Base-by-base conservation (phyloP, 305 asterid species). In the Caryopteris hybrid region DNA sequence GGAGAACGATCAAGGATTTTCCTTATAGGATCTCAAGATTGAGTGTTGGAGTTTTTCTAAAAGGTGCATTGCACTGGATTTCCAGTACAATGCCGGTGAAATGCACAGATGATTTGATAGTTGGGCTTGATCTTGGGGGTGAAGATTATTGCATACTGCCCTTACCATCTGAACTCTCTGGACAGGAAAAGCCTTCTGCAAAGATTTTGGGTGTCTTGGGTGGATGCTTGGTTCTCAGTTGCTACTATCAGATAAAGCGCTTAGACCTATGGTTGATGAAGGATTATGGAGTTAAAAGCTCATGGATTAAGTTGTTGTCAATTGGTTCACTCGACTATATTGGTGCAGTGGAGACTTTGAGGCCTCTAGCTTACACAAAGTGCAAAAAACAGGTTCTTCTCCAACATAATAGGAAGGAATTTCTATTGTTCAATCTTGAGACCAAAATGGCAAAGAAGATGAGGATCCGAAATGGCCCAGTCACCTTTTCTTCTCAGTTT, bases 241-340 rank as follows among this genome's bases (percentile, higher is more conserved):
- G 79, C 67, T 64, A 64, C 51, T 69, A 75, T 60, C 72, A 69
- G 75, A 57, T 62, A 25, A 75, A 75, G 42, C 71, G 69, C 38
- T 65, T 75, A 54, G 80, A 70, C 16, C 68, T 75, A 1, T 75
- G 80, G 80, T 50, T 52, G 75, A 69, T 75, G 75, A 41, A 57
- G 64, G 75, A 75, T 17, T 75, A 75, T 34, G 79, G 72, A 6
- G 59, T 38, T 48, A 17, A 56, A 22, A 56, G 18, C 29, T 63
- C 75, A 50, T 75, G 79, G 79, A 8, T n/a, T 34, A 70, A 64
- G 69, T 53, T 75, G 76, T 70, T 75, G 52, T 75, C 76, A 1
- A 22, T 75, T 65, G 60, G 13, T 13, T 56, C 8, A 23, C 2
- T 6, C 3, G 76, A 58, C 51, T 20, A 16, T 29, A 39, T 75